Evolutionary conservation across 2,329 filamentous ascomycete genomes (phyloP).

Genomic region (Chaetomiaceae sp.): DNA sequence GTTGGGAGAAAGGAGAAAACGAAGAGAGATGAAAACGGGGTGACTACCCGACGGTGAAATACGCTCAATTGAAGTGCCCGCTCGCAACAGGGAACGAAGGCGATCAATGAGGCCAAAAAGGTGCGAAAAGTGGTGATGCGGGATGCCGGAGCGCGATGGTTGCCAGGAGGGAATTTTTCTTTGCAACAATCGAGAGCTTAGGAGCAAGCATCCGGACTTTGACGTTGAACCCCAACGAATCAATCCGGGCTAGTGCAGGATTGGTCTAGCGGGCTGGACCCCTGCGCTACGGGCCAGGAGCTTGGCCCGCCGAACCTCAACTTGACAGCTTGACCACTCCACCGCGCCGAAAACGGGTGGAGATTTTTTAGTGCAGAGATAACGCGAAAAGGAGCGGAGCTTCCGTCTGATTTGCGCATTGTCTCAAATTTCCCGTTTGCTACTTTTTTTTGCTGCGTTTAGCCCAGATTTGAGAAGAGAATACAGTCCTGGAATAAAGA

Average conservation of each 20-base stretch:
- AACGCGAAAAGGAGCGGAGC: neutral
- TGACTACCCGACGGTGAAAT: neutral
- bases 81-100: conserved; percentile 12
- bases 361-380: neutral
- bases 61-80: conserved; percentile 22
- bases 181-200: conserved; percentile 22
- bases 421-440: no score
- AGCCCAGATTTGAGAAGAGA: no score
- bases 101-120: conserved; percentile 14
- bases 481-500: no score
- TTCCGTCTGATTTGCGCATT: neutral
- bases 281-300: conserved; percentile 12
- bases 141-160: conserved; percentile 15
- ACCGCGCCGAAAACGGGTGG: conserved; percentile 8
- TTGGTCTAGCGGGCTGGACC: conserved; percentile 19
- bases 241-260: conserved; percentile 20
- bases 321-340: conserved; percentile 12
- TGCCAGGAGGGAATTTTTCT: conserved; percentile 28
- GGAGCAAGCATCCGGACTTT: conserved; percentile 25
- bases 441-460: no score
- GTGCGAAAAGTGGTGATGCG: conserved; percentile 17
- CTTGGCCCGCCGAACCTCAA: conserved; percentile 14
- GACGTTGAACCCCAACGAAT: conserved; percentile 28
- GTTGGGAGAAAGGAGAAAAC: conserved; percentile 10
- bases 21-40: conserved; percentile 7